Base-by-base conservation (phyloP, 352 stramenopile genomes). In the Pythium dissimile region DNA sequence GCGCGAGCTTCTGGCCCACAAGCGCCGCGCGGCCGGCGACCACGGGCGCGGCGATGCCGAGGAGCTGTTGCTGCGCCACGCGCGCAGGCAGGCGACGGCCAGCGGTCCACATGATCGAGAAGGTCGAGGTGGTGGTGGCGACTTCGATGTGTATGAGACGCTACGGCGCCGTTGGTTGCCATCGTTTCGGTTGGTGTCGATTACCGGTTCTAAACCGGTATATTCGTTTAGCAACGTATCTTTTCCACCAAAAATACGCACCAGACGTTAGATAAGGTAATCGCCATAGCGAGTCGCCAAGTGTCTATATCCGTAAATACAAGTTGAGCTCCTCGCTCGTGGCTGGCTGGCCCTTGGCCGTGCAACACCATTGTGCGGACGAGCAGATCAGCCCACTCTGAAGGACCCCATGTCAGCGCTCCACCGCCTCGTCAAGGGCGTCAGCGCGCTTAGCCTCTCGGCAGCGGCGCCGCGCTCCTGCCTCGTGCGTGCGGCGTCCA, bases 381-480 rank as follows among this genome's bases (percentile, higher is more conserved):
- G 21, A 49, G 28, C 15, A 39, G 21, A 13, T 26, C 26, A 21
- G 39, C 34, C 16, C 30, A 23, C 12, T 15, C n/a, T 23, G 1
- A 43, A 20, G 20, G 28, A 18, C 15, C 20, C 27, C 51, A 63
- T 68, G 53, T 59, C 58, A 55, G 55, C 55, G 44, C 53, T 76
- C 64, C 77, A 84, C 66, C 78, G 73, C 59, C 64, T 91, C 51
- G 62, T 84, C 62, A 71, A 73, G 48, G 56, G 79, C 66, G 72
- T 91, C 46, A 69, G 64, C 57, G 64, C 77, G 59, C 71, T 91
- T 39, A 70, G 62, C 45, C 61, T 89, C 46, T 69, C 47, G 47
- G 47, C 48, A 5, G 48, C 73, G n/a, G 69, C 73, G 26, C 69
- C 75, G 15, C 67, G 67, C 50, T 59, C 67, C 32, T 66, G 62